A percentile compares a stretch with the other conserved stretches of the same genome.
phyloP scores from a whole-genome alignment of 805 yeast species.

The Kuraishia hungarica region DNA sequence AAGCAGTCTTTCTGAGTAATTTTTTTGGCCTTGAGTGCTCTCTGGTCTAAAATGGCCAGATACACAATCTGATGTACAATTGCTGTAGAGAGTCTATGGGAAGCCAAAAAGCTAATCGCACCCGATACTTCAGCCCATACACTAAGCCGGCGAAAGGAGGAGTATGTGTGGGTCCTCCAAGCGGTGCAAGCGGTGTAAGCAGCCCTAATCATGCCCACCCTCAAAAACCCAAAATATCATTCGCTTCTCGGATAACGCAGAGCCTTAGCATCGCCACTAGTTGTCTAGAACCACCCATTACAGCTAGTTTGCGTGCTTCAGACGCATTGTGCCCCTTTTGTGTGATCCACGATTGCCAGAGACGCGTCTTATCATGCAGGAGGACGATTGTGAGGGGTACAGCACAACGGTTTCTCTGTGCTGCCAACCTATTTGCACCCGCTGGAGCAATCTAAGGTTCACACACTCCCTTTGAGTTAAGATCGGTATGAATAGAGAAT shows the following conservation, averaged over 20 bases:
- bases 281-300: not conserved
- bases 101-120: too few species aligned
- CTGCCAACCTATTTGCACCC: not conserved
- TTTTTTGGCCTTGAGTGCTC: too few species aligned
- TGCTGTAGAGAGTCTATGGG: too few species aligned
- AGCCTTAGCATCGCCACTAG: not conserved
- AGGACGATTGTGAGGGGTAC: not conserved
- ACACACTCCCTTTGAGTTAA: not conserved
- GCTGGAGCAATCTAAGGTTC: not conserved
- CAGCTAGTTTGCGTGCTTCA: not conserved
- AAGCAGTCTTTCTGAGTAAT: too few species aligned
- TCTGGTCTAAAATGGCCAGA: too few species aligned
- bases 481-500: not conserved
- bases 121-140: too few species aligned
- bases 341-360: not conserved
- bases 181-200: not conserved
- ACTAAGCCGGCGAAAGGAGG: too few species aligned
- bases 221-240: not conserved
- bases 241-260: not conserved
- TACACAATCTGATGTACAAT: too few species aligned
- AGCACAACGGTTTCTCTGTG: not conserved
- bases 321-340: not conserved
- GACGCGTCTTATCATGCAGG: not conserved
- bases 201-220: not conserved
- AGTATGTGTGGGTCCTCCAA: too few species aligned